Conservation (phyloP, 164 flowering plant genomes). For the Aristolochia fimbriata region DNA sequence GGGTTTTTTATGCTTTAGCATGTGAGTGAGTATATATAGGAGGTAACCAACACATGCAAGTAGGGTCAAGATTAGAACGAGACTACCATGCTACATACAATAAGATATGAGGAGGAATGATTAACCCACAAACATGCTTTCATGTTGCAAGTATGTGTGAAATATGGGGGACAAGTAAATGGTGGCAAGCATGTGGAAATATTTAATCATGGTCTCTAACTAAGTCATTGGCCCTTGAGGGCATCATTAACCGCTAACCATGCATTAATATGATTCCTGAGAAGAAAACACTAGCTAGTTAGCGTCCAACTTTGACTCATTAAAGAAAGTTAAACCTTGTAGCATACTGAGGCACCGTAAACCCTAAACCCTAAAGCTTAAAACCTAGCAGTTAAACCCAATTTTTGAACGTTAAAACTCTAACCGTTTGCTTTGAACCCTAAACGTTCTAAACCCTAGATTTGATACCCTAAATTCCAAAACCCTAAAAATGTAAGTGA, state of each 20-base stretch:
- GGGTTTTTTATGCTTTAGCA: too few relatives aligned
- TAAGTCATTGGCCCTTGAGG: not conserved
- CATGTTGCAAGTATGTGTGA: not conserved
- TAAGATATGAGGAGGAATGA: not conserved
- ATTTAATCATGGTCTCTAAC: not conserved
- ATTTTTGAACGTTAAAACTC: too few relatives aligned
- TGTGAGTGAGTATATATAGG: too few relatives aligned
- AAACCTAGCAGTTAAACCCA: too few relatives aligned
- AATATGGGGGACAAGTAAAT: not conserved
- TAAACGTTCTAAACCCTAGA: too few relatives aligned
- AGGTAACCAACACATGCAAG: too few relatives aligned
- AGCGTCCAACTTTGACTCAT: not conserved
- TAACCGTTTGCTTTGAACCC: too few relatives aligned
- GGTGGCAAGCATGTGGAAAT: not conserved
- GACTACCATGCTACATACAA: not conserved
- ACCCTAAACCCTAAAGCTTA: not conserved
- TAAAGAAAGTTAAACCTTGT: not conserved
- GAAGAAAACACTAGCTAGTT: not conserved
- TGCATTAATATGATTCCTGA: not conserved
- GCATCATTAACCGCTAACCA: not conserved
- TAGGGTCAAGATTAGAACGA: not conserved
- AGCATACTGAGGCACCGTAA: not conserved
- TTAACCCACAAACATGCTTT: not conserved
- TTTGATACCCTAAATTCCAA: too few relatives aligned
- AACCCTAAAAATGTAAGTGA: not conserved